Base-by-base conservation (phyloP, 208 protist genomes). In the Zelonia costaricensis region DNA sequence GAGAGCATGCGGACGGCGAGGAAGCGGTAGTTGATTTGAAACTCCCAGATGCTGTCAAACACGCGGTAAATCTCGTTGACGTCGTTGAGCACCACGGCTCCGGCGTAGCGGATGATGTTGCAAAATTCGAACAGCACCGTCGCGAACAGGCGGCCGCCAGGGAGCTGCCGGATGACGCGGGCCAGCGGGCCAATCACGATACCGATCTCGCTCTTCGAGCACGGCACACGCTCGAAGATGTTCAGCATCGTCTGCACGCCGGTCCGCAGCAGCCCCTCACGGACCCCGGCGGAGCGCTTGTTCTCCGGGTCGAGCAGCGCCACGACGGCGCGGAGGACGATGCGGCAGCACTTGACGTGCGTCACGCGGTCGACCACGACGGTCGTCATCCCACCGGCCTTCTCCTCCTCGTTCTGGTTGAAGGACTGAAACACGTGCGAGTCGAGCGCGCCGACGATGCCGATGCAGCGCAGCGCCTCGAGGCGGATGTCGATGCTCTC, bases 391-490 rank as follows among this genome's bases (percentile, higher is more conserved):
- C 53, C 66, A 42, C 20, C 68, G 4, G 48, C 28, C 36, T 79
- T 80, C 38, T 78, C 73, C 20, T 80, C 76, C 33, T 76, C 69
- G 27, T 51, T 59, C 15, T 80, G 36, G 12, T 57, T 63, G 12
- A 88, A 57, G 15, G 78, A 80, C 40, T 92, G 81, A 70, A 95
- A 92, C 18, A 88, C 64, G 76, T 80, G 76, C 28, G 82, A 75
- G 57, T 93, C 89, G 9, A 95, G 59, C 8, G 86, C 89, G 51
- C 89, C 89, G 46, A 95, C 85, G 39, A 73, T 51, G 27, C 89
- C 89, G 45, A 91, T 72, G 59, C 89, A 95, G 10, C 78, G 59
- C 16, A 95, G 61, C 20, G 86, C 82, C 59, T 93, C 86, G 23
- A 95, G 77, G 53, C 89, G 89, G 3, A 92, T 75, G 27, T 91